Base-by-base conservation (phyloP, 306 rosid genomes). In the Parietaria judaica region DNA sequence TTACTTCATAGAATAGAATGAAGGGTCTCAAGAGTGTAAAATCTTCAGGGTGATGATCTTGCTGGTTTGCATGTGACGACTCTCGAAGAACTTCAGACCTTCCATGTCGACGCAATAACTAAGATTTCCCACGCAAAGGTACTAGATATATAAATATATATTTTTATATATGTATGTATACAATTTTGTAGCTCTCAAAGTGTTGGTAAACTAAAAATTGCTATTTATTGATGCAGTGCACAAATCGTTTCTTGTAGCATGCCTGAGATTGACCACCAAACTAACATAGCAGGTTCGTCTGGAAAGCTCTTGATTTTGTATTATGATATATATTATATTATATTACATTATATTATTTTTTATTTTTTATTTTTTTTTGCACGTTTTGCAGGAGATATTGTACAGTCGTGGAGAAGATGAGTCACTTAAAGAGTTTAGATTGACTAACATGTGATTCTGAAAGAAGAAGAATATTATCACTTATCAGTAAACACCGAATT, bases 81-180 rank as follows among this genome's bases (percentile, higher is more conserved):
- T 71, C 87, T 86, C 70, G 95, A 81, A 73, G 86, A 83, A 71
- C 79, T 86, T 56, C 95, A 83, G 74, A 83, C 79, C 75, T 81
- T 86, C 73, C 90, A 86, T 59, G 83, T 86, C 54, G 86, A 80
- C 58, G 89, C 94, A 60, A 80, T 85, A 70, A 82, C 94, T 46
- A 86, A 78, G 72, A 86, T 86, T 68, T 79, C 84, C 76, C 95
- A 75, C 3, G 86, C 81, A 46, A 86, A 86, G 88, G 95, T 86
- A 76, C 67, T 66, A 48, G 66, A 56, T n/a, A 41, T 56, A 11
- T 56, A 11, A 15, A 46, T 1, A 46, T 13, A 46, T 8, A 49
- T 10, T 49, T 49, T 14, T 3, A 7, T n/a, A 7, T 49, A 7
- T n/a, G n/a, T n/a, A n/a, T n/a, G n/a, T 3, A n/a, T 4, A 9